These are phyloP conservation scores for Podospora anserina DNA, from an alignment of 495 filamentous ascomycete genomes.

Conservation along the genomic window DNA sequence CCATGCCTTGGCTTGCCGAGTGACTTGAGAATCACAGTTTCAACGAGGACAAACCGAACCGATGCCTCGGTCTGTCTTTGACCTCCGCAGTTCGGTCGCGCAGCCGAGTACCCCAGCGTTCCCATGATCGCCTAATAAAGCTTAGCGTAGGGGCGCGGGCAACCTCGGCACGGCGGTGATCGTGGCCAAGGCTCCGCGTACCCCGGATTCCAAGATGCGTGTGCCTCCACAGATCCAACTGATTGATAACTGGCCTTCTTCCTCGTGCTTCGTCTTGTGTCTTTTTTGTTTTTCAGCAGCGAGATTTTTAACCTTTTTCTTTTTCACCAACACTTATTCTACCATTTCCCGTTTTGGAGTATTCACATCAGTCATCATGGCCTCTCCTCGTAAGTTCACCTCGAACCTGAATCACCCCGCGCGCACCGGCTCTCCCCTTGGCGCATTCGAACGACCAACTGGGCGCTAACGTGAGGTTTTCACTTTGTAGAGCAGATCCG, in stretches of 20 bases:
- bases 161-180: neutral
- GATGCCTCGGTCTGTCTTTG: neutral
- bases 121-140: neutral
- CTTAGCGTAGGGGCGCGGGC: neutral
- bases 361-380: constrained; percentile 53
- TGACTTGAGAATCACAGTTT: neutral
- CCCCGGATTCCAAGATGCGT: constrained; percentile 15
- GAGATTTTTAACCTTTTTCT: constrained; percentile 8
- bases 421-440: neutral
- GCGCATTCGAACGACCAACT: neutral
- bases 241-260: constrained; percentile 6
- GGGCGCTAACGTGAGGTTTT: constrained; percentile 14
- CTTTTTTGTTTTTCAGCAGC: constrained; percentile 3
- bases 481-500: constrained; percentile 68
- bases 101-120: neutral
- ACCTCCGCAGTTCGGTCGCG: neutral
- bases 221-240: constrained; percentile 13
- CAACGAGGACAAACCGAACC: neutral
- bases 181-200: neutral
- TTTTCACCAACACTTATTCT: constrained; percentile 20
- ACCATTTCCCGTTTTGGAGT: constrained; percentile 10
- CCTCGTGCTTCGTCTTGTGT: constrained; percentile 1
- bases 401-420: neutral
- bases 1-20: too few species aligned
- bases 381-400: constrained; percentile 69